phyloP scores from a whole-genome alignment of 2,329 filamentous ascomycete genomes.

The Thermochaetoides dissita region DNA sequence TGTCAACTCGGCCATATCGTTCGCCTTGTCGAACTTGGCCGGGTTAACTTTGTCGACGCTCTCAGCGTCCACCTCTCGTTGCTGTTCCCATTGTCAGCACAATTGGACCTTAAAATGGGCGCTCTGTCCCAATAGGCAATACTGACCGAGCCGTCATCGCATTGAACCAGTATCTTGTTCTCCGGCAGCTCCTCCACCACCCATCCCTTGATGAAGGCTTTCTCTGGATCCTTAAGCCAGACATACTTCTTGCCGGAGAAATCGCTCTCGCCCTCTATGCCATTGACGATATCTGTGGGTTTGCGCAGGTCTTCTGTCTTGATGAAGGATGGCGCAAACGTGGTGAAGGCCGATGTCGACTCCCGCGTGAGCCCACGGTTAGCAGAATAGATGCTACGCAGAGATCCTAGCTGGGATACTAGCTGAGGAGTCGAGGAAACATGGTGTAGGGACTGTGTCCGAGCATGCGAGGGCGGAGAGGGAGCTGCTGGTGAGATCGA shows the following conservation, averaged over 20 bases:
- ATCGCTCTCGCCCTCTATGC: constrained; percentile 94
- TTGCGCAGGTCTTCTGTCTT: constrained; percentile 62
- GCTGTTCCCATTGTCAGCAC: constrained; percentile 32
- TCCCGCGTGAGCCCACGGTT: constrained; percentile 45
- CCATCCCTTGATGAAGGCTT: constrained; percentile 85
- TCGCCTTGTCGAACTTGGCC: constrained; percentile 97
- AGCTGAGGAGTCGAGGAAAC: too few species aligned
- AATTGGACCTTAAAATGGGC: background rate
- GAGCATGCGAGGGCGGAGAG: constrained; percentile 38
- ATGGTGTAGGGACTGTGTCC: constrained; percentile 50
- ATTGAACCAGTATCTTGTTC: constrained; percentile 69
- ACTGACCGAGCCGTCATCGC: constrained; percentile 55
- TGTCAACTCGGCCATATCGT: constrained; percentile 97
- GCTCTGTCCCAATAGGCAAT: too few species aligned
- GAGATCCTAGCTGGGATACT: too few species aligned
- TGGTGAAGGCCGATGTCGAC: constrained; percentile 53
- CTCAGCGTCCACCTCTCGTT: constrained; percentile 74
- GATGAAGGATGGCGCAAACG: constrained; percentile 94
- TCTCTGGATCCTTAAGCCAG: constrained; percentile 79
- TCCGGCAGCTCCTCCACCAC: constrained; percentile 66
- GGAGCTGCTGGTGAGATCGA: constrained; percentile 26
- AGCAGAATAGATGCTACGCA: too few species aligned
- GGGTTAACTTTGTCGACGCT: constrained; percentile 98
- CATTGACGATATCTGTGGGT: constrained; percentile 41
- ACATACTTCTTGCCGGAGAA: constrained; percentile 98